Evolutionary conservation across 192 early-diverging fungal genomes (phyloP).

Genomic region (Coemansia reversa): DNA sequence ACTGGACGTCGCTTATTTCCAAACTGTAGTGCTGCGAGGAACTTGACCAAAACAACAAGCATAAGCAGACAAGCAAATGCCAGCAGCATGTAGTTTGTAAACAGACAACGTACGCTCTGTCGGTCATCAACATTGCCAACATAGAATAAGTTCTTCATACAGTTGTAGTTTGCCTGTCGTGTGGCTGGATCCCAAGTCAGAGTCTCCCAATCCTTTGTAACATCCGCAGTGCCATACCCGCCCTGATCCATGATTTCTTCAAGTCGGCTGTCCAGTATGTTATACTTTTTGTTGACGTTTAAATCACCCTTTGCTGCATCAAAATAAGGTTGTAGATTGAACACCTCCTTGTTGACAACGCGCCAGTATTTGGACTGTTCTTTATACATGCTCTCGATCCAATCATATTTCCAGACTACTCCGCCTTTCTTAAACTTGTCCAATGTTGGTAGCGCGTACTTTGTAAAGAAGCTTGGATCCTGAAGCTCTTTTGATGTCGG

Average conservation of each 20-base stretch:
- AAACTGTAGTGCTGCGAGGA: slow-evolving; percentile 76
- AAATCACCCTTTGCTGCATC: slow-evolving; percentile 28
- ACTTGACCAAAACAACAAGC: slow-evolving; percentile 77
- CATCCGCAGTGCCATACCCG: slow-evolving; percentile 50
- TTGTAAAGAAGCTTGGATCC: slow-evolving; percentile 25
- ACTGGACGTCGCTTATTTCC: slow-evolving; percentile 66
- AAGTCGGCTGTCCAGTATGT: slow-evolving; percentile 25
- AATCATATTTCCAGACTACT: slow-evolving; percentile 57
- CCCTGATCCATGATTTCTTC: slow-evolving; percentile 58
- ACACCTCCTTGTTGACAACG: slow-evolving; percentile 64
- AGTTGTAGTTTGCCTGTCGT: slow-evolving; percentile 59
- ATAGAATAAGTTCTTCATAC: slow-evolving; percentile 84
- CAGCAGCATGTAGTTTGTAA: slow-evolving; percentile 84
- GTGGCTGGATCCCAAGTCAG: slow-evolving; percentile 14
- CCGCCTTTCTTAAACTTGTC: slow-evolving; percentile 57
- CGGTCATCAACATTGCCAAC: slow-evolving; percentile 81
- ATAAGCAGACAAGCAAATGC: slow-evolving; percentile 73
- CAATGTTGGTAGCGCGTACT: slow-evolving; percentile 30
- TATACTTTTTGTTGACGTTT: slow-evolving; percentile 29
- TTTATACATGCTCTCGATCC: slow-evolving; percentile 55
- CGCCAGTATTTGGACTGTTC: slow-evolving; percentile 57
- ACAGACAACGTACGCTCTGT: slow-evolving; percentile 67
- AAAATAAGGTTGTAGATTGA: slow-evolving; percentile 64
- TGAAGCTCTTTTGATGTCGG: slow-evolving; percentile 31
- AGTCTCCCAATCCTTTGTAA: slow-evolving; percentile 44